Percentiles rank a stretch among this genome's conserved stretches.
These are phyloP conservation scores for Ophiostoma angusticollis DNA, from an alignment of 2,329 filamentous ascomycete species.

Conservation along the genomic window DNA sequence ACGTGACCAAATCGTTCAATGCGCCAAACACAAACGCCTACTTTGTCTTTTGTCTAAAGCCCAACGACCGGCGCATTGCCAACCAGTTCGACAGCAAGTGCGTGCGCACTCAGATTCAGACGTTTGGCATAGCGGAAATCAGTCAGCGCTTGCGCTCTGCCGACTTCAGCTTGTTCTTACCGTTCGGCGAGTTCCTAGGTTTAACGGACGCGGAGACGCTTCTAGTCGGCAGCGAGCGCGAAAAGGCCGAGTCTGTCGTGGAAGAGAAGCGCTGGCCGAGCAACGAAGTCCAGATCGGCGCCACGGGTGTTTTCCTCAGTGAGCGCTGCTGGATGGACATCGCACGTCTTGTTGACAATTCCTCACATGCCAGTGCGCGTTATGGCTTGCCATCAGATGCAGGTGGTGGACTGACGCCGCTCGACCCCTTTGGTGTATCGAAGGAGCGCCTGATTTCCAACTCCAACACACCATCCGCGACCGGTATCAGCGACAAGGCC, in stretches of 20 bases:
- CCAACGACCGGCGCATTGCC: conserved; percentile 90
- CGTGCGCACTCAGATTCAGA: conserved; percentile 86
- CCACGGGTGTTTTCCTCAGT: conserved; percentile 88
- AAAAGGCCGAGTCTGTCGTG: conserved; percentile 83
- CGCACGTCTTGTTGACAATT: conserved; percentile 56
- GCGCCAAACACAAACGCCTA: conserved; percentile 81
- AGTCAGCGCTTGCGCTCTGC: conserved; percentile 84
- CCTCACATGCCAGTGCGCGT: conserved; percentile 37
- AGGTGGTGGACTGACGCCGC: conserved; percentile 48
- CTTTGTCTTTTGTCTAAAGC: conserved; percentile 94
- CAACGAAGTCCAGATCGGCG: conserved; percentile 82
- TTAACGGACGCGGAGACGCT: conserved; percentile 72
- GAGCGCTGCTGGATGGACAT: conserved; percentile 93
- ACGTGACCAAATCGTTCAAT: conserved; percentile 76
- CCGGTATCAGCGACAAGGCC: conserved; percentile 57
- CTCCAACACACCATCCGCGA: conserved; percentile 35
- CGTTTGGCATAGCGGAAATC: conserved; percentile 92
- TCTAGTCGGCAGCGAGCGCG: conserved; percentile 80
- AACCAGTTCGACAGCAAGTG: conserved; percentile 99
- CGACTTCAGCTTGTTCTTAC: conserved; percentile 90
- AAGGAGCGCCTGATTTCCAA: conserved; percentile 46
- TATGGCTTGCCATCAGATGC: conserved; percentile 46
- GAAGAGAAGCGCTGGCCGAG: conserved; percentile 85
- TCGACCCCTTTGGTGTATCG: conserved; percentile 47
- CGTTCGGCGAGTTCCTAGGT: conserved; percentile 89